Base-by-base conservation (phyloP, 768 basidiomycete species). In the Fomitopsis pulvina region DNA sequence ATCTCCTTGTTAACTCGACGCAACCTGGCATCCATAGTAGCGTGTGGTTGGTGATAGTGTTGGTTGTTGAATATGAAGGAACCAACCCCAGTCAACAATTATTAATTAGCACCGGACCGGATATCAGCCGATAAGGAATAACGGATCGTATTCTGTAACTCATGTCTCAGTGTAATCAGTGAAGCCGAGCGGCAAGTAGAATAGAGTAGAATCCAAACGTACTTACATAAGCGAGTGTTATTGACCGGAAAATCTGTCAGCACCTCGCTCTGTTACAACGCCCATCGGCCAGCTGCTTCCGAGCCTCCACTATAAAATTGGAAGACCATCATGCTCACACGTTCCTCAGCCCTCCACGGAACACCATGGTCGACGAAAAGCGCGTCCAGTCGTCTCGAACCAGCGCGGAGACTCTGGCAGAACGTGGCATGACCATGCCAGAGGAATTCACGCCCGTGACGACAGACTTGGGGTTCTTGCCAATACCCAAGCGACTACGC, bases 1-100 rank as follows among this genome's bases (percentile, higher is more conserved):
- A 97, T 96, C 72, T 97, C 93, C 71, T 95, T 96, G 69, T 91
- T 92, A 22, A 96, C 87, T 64, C 93, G 76, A 55, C 93, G 79
- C 41, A 92, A 78, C 51, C 93, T 77, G 48, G 93, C 92, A 63
- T 96, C 92, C 81, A 92, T 92, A 46, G 45, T 37, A 38, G 38
- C 18, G 14, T 37, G 34, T 18, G 18, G 34, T 5, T 18, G 14
- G 34, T 12, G 34, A 14, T 37, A 18, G 34, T 37, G 34, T 18
- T n/a, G n/a, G n/a, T n/a, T n/a, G n/a, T n/a, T n/a, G n/a, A n/a
- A n/a, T n/a, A n/a, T n/a, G n/a, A n/a, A n/a, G n/a, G n/a, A n/a
- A n/a, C n/a, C n/a, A n/a, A n/a, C n/a, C n/a, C n/a, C n/a, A n/a
- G n/a, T n/a, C n/a, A n/a, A n/a, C n/a, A n/a, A n/a, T n/a, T n/a